Percentiles rank a stretch among this genome's conserved stretches.
Conservation (phyloP, 192 early-diverging fungal genomes). For the Coemansia javaensis region DNA sequence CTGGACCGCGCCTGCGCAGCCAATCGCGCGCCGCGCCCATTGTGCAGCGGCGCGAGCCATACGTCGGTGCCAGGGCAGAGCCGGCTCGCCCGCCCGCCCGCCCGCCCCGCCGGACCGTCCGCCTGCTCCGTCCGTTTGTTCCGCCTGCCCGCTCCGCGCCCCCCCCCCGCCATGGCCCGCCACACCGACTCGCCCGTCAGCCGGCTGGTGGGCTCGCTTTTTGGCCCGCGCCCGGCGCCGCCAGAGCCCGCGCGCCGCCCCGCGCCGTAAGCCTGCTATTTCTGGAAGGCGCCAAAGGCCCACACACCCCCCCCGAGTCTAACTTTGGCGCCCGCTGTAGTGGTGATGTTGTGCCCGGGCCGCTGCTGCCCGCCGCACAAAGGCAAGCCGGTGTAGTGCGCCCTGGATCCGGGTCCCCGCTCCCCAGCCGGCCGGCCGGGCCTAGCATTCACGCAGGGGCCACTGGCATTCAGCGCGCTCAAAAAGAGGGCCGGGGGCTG, state of each 20-base stretch:
- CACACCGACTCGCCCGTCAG: constrained; percentile 6
- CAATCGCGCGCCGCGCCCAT: no score
- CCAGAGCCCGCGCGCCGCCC: constrained; percentile 3
- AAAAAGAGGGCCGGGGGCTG: no score
- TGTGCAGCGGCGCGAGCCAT: no score
- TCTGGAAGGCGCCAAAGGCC: not conserved
- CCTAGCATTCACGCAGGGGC: no score
- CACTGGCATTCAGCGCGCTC: no score
- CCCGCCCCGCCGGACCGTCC: not conserved
- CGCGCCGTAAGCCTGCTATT: constrained; percentile 4
- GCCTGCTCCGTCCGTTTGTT: not conserved
- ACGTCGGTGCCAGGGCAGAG: no score
- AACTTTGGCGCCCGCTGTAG: constrained; percentile 1
- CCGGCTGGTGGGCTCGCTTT: constrained; percentile 21
- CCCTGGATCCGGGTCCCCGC: no score
- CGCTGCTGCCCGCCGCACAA: constrained; percentile 30
- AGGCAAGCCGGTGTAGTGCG: constrained; percentile 12
- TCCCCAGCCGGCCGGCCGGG: no score
- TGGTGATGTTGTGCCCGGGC: constrained; percentile 27
- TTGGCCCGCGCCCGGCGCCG: constrained; percentile 13
- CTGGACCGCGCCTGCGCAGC: no score
- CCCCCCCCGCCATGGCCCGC: no score
- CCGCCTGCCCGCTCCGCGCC: no score
- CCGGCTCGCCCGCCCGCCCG: not conserved
- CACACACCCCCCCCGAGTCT: not conserved